Base-by-base conservation (phyloP, 352 stramenopile species). In the Phytopythium kandeliae region DNA sequence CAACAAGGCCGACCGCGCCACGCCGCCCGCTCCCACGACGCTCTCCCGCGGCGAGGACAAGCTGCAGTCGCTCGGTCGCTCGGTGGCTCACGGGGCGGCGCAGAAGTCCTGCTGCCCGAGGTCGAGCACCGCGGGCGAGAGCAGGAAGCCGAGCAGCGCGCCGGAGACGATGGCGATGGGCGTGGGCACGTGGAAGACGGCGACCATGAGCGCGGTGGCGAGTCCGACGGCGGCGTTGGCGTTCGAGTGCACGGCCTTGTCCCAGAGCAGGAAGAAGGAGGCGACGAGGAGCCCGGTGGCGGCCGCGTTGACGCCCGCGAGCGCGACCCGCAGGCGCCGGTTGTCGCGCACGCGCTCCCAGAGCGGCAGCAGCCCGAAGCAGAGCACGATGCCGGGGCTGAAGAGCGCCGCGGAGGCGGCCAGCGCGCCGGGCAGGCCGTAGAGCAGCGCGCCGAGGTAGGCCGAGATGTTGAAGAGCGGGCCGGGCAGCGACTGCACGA, bases 401-500 rank as follows among this genome's bases (percentile, higher is more conserved):
- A 98, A 97, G 22, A 98, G 73, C 35, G 92, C 92, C 17, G 85
- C 17, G 31, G 73, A 93, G 2, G 84, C 87, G 28, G 97, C 60
- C n/a, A 98, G 53, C 24, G 87, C 92, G 8, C 95, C 95, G 8
- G 81, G 52, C 21, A 97, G 63, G 3, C 91, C 90, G 47, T 86
- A 80, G 41, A 92, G 85, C 28, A 97, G 78, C 19, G 73, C 70
- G 9, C 95, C 95, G 2, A 98, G 65, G 63, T 97, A 98, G 7
- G 89, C 66, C 45, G 92, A 88, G 53, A 98, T 97, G 75, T 98
- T 98, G 73, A 98, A 98, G 9, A 98, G 65, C 6, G 95, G 92
- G 1, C 95, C 95, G 13, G 95, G 92, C 47, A 98, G 79, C 17
- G 83, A 89, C 63, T 98, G 92, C 10, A 96, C 85, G 17, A 98